Evolutionary conservation across 306 rosid species (phyloP).

Genomic region (Vigna hirtella): DNA sequence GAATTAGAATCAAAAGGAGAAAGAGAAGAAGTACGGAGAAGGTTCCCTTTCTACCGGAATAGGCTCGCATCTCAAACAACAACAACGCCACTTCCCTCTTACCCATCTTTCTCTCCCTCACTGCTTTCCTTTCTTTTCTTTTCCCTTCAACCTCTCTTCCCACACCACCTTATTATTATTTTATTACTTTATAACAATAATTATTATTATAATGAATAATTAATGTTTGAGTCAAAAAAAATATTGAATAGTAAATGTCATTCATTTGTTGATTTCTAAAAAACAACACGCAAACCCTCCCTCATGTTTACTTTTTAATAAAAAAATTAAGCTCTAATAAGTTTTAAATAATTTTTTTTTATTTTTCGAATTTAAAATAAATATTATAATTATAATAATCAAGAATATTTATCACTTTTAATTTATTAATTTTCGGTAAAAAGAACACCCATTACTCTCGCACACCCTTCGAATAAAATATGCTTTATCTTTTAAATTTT

Average conservation of each 20-base stretch:
- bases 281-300: conserved; percentile 43
- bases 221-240: too few species aligned
- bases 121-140: conserved; percentile 33
- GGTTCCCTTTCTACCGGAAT: conserved; percentile 76
- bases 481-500: too few species aligned
- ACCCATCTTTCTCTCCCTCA: conserved; percentile 46
- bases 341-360: too few species aligned
- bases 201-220: too few species aligned
- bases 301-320: background rate
- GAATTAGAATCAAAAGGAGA: conserved; percentile 75
- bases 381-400: too few species aligned
- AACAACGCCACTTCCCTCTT: conserved; percentile 48
- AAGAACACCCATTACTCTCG: too few species aligned
- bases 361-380: too few species aligned
- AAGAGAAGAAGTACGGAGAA: conserved; percentile 77
- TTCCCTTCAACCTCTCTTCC: conserved; percentile 28
- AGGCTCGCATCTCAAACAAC: conserved; percentile 74
- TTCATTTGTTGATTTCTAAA: conserved; percentile 24
- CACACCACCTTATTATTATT: conserved; percentile 38
- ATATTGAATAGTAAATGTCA: background rate
- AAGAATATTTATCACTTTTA: too few species aligned
- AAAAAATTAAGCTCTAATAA: too few species aligned
- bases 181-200: background rate
- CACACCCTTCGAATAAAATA: too few species aligned
- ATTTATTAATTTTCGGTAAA: too few species aligned